phyloP scores from a whole-genome alignment of 179 eudicot species.

The Amaranthus tricolor region DNA sequence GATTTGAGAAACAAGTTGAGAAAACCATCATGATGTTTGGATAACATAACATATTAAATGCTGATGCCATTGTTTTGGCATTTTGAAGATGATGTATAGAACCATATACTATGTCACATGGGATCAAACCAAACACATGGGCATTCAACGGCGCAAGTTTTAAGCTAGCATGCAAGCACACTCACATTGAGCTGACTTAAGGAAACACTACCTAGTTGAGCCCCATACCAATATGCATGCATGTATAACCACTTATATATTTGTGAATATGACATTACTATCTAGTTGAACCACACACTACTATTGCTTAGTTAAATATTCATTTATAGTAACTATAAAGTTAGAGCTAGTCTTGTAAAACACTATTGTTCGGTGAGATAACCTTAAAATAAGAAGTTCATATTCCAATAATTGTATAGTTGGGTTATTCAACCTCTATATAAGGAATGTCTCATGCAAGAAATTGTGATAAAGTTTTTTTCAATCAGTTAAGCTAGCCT shows the following conservation, averaged over 20 bases:
- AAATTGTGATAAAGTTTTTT: too few relatives aligned
- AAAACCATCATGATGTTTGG: neutral
- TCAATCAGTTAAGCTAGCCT: too few relatives aligned
- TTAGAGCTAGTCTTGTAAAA: too few relatives aligned
- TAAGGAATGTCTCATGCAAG: too few relatives aligned
- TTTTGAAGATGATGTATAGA: neutral
- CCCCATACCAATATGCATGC: neutral
- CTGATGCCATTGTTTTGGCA: neutral
- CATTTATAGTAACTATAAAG: too few relatives aligned
- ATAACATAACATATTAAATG: neutral
- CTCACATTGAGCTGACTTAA: conserved; percentile 1
- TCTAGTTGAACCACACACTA: too few relatives aligned
- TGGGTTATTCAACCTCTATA: too few relatives aligned
- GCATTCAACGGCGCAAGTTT: conserved; percentile 9
- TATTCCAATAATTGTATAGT: too few relatives aligned
- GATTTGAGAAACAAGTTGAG: conserved; percentile 2
- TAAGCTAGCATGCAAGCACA: neutral
- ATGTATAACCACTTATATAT: neutral
- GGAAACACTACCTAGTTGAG: neutral
- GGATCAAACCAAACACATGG: conserved; percentile 24
- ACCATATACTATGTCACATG: conserved; percentile 18
- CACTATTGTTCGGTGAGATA: too few relatives aligned
- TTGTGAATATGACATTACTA: too few relatives aligned
- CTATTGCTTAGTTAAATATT: too few relatives aligned
- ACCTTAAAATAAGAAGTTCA: too few relatives aligned